phyloP scores from a whole-genome alignment of 257 asterid genomes.

The Solanum clarkiae region DNA sequence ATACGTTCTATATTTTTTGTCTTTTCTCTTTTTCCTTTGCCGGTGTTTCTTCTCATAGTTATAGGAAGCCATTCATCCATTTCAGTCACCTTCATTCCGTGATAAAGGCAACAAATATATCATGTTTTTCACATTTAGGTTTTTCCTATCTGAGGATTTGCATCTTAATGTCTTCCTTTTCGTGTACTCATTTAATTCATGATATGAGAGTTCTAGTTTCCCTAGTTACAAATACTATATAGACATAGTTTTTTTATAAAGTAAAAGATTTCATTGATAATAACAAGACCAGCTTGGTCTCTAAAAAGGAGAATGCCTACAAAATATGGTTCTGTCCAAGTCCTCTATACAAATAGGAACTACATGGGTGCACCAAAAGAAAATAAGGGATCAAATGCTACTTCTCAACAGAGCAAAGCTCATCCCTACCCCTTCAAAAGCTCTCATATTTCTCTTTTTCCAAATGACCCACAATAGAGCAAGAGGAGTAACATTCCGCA shows the following conservation, averaged over 20 bases:
- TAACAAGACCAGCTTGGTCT: neutral
- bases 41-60: neutral
- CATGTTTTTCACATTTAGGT: neutral
- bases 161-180: neutral
- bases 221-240: neutral
- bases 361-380: neutral
- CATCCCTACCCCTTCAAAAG: neutral
- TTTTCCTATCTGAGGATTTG: neutral
- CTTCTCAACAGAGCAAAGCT: neutral
- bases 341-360: neutral
- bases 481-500: neutral
- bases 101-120: no score
- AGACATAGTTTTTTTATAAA: neutral
- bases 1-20: neutral
- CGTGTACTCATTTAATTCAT: neutral
- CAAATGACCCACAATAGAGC: neutral
- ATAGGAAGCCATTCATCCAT: neutral
- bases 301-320: neutral
- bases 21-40: neutral
- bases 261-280: neutral
- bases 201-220: neutral
- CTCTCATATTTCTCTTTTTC: neutral
- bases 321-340: neutral
- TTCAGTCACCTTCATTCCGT: neutral
- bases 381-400: neutral